Base-by-base conservation (phyloP, 2,329 filamentous ascomycete species). In the Apiospora phragmitis region DNA sequence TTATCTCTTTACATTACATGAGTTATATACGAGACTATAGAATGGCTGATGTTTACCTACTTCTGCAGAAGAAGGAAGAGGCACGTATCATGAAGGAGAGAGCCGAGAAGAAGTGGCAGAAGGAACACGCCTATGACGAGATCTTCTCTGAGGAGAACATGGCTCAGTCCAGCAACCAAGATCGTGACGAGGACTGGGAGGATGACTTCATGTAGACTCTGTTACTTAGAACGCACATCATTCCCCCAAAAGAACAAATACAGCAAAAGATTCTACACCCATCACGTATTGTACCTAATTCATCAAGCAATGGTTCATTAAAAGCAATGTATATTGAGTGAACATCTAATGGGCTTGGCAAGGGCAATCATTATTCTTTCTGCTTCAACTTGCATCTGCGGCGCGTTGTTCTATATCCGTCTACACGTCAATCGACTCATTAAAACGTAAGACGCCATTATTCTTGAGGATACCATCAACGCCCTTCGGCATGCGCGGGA, bases 61-160 rank as follows among this genome's bases (percentile, higher is more conserved):
- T 7, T 12, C 2, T 41, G 29, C 69, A 93, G 92, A 92, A 89
- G 82, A 94, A 94, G 80, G 92, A 95, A 80, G 93, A 96, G 77
- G 90, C 89, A 0, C 85, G 85, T 47, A 80, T 94, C 65, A 89
- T 91, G 67, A 92, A 94, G 81, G 94, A 98, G 84, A 88, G 94
- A 74, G 93, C 94, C 81, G 92, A 97, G 82, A 89, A 95, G 83
- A 97, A 97, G 81, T 97, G 91, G 87, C 94, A 97, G 82, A 96
- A 96, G 83, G 94, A 97, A n/a, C 95, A 99, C 83, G 95, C 95
- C 1, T 99, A 99, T 81, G 96, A 98, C 79, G 94, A 97, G 65
- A 82, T 98, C 69, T 94, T 97, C 81, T 90, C 89, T 5, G 94
- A 97, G 69, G 93, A 97, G 71, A 92, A 93, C 76, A 87, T 97